Conservation (phyloP, 768 basidiomycete species). For the Tylopilus plumbeoviolaceoides region DNA sequence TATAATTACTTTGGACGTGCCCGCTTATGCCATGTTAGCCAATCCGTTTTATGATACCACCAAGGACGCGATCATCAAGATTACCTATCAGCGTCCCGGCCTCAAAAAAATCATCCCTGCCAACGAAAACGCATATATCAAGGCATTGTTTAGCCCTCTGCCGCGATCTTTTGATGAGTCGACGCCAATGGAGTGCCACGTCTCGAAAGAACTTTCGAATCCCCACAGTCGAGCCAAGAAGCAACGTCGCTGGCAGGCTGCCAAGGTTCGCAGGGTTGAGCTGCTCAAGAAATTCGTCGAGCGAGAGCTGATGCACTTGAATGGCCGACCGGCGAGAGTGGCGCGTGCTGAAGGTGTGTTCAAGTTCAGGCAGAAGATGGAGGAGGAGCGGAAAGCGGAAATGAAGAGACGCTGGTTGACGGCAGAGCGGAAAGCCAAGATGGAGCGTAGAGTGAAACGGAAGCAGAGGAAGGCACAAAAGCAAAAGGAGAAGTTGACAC, state of each 20-base stretch:
- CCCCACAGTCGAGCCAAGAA: slow-evolving; percentile 83
- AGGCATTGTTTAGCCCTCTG: slow-evolving; percentile 41
- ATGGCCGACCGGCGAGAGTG: slow-evolving; percentile 57
- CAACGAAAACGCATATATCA: slow-evolving; percentile 57
- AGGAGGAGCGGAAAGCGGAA: slow-evolving; percentile 54
- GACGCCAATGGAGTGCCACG: slow-evolving; percentile 60
- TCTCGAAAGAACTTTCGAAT: slow-evolving; percentile 71
- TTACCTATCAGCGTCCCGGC: slow-evolving; percentile 67
- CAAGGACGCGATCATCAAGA: slow-evolving; percentile 53
- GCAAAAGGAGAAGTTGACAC: slow-evolving; percentile 52
- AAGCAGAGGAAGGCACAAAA: slow-evolving; percentile 42
- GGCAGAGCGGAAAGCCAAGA: slow-evolving; percentile 34
- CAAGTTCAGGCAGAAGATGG: slow-evolving; percentile 63
- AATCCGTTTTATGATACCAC: slow-evolving; percentile 59
- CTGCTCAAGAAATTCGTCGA: slow-evolving; percentile 52
- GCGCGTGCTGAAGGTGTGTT: slow-evolving; percentile 72
- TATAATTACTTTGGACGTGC: background rate
- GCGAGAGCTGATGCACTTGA: slow-evolving; percentile 51
- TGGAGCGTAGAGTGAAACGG: slow-evolving; percentile 33
- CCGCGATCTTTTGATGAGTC: slow-evolving; percentile 44
- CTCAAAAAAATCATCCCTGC: slow-evolving; percentile 36
- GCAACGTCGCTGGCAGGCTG: slow-evolving; percentile 68
- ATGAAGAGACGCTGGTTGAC: slow-evolving; percentile 53
- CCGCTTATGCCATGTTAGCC: slow-evolving; percentile 12
- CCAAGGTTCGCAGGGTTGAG: slow-evolving; percentile 42